phyloP scores from a whole-genome alignment of 352 stramenopile species.

The Phytopythium aichiense region DNA sequence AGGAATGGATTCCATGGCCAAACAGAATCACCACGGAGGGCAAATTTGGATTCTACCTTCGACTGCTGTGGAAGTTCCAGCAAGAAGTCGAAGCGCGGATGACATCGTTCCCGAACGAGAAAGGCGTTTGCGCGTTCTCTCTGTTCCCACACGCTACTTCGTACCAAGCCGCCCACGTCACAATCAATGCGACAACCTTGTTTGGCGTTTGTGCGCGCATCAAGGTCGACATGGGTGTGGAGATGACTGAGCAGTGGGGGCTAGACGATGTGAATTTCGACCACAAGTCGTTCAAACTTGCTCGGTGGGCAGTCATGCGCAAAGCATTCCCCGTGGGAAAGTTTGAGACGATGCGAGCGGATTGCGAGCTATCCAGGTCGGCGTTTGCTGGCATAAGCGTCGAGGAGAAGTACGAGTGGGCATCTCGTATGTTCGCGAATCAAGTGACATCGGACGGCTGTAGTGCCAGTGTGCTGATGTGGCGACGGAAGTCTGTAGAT shows the following conservation, averaged over 20 bases:
- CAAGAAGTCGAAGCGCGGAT: conserved; percentile 6
- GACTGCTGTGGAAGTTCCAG: conserved; percentile 8
- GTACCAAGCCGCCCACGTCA: background rate
- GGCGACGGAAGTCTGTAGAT: too few species aligned
- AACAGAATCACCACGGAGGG: conserved; percentile 11
- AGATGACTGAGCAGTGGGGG: background rate
- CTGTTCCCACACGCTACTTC: conserved; percentile 11
- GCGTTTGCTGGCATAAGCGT: background rate
- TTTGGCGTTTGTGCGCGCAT: background rate
- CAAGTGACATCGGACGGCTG: conserved; percentile 14
- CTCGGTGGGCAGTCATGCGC: conserved; percentile 13
- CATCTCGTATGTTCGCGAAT: conserved; percentile 8
- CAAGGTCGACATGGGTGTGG: conserved; percentile 7
- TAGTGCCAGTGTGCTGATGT: conserved; percentile 2
- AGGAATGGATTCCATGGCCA: conserved; percentile 12
- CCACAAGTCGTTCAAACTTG: background rate
- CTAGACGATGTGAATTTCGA: background rate
- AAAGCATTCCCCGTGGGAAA: background rate
- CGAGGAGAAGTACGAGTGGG: conserved; percentile 7
- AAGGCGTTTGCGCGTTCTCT: conserved; percentile 9
- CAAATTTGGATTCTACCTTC: conserved; percentile 13
- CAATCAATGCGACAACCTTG: background rate
- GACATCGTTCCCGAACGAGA: conserved; percentile 2
- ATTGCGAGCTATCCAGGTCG: background rate
- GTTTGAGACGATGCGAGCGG: conserved; percentile 4